Conservation (phyloP, 169 alveolate genomes). For the Cytauxzoon felis region DNA sequence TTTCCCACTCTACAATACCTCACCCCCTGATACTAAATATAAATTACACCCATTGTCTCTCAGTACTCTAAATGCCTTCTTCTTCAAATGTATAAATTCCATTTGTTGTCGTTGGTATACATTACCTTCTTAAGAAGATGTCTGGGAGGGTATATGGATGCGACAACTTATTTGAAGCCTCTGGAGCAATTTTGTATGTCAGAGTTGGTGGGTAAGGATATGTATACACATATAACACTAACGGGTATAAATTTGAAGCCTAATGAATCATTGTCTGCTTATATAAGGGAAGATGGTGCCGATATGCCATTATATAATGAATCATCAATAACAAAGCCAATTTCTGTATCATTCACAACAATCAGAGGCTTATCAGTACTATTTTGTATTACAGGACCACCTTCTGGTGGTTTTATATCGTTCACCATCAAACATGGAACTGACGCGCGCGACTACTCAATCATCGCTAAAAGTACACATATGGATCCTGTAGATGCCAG, state of each 20-base stretch:
- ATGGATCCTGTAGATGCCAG: constrained; percentile 58
- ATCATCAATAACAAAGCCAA: constrained; percentile 7
- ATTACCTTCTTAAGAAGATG: background rate
- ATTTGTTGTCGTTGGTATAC: background rate
- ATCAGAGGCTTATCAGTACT: constrained; percentile 42
- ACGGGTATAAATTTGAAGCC: constrained; percentile 2
- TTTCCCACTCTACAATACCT: no score
- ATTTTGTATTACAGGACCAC: constrained; percentile 41
- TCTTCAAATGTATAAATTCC: no score
- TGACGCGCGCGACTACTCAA: constrained; percentile 62
- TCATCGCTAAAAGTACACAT: constrained; percentile 61
- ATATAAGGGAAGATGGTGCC: constrained; percentile 51
- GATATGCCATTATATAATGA: constrained; percentile 37
- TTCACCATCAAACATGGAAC: constrained; percentile 53
- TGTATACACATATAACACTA: constrained; percentile 55
- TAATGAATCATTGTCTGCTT: constrained; percentile 8
- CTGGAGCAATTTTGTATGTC: constrained; percentile 24
- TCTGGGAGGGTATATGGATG: constrained; percentile 41
- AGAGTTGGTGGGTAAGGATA: constrained; percentile 56
- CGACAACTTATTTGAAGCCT: constrained; percentile 24
- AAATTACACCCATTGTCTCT: no score
- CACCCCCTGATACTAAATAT: no score
- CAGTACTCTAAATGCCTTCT: no score
- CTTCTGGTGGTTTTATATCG: constrained; percentile 11
- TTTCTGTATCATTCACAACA: constrained; percentile 52